Percentiles rank a stretch among this genome's conserved stretches.
Conservation (phyloP, 2,329 filamentous ascomycete species). For the Harringtonia aguacate region DNA sequence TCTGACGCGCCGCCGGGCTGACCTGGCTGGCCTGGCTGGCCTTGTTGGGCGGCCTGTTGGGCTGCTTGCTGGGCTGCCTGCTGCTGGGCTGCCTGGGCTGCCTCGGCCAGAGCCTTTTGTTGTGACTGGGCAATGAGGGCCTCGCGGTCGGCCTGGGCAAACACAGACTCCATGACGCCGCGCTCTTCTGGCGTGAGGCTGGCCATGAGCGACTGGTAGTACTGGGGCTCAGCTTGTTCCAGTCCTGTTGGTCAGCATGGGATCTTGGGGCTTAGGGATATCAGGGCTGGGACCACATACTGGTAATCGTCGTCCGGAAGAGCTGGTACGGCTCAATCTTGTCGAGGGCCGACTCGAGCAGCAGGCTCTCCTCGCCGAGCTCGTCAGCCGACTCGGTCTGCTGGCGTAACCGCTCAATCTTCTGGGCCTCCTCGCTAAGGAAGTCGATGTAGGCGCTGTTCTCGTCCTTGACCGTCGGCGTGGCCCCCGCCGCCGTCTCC, state of each 20-base stretch:
- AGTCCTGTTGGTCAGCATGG: slow-evolving; percentile 44
- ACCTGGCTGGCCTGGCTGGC: no score
- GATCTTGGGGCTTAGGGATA: background rate
- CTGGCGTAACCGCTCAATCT: slow-evolving; percentile 58
- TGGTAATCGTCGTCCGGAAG: slow-evolving; percentile 72
- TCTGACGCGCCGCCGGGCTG: no score
- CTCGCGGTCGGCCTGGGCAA: slow-evolving; percentile 51
- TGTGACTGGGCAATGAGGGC: slow-evolving; percentile 11
- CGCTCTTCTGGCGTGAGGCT: slow-evolving; percentile 75
- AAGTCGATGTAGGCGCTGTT: slow-evolving; percentile 93
- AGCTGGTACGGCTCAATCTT: slow-evolving; percentile 89
- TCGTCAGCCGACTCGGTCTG: slow-evolving; percentile 72
- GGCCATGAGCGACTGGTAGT: slow-evolving; percentile 71
- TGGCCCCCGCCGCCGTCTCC: slow-evolving; percentile 56
- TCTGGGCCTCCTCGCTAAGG: slow-evolving; percentile 84
- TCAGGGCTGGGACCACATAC: slow-evolving; percentile 43
- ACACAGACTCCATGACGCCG: slow-evolving; percentile 65
- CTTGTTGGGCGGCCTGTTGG: slow-evolving; percentile 6
- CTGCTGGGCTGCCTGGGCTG: slow-evolving; percentile 11
- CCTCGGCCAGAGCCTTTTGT: slow-evolving; percentile 17
- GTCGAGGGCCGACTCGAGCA: slow-evolving; percentile 87
- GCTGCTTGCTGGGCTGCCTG: no score
- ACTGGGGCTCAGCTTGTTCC: slow-evolving; percentile 81
- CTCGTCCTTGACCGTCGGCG: slow-evolving; percentile 59
- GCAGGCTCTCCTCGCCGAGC: slow-evolving; percentile 80